These are phyloP conservation scores for Cladosporium sp. DNA, from an alignment of 2,329 filamentous ascomycete species.

Conservation along the genomic window DNA sequence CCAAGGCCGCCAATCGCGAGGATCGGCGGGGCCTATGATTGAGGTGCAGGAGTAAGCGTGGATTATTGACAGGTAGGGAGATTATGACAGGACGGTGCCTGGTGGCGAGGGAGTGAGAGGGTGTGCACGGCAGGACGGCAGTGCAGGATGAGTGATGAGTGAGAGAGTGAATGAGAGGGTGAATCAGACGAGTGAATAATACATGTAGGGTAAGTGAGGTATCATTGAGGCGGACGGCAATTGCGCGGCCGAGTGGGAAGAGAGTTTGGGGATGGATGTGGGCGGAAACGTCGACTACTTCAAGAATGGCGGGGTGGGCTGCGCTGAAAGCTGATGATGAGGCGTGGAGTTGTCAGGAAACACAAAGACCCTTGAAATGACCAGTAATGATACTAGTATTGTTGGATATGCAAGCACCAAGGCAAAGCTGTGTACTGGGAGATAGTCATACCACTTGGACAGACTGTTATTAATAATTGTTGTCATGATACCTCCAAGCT, in stretches of 20 bases:
- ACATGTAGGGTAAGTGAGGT: neutral
- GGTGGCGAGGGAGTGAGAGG: neutral
- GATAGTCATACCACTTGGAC: too few relatives aligned
- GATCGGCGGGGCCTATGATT: slow-evolving; percentile 2
- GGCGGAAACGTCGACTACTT: neutral
- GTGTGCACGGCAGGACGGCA: neutral
- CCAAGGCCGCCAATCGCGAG: slow-evolving; percentile 4
- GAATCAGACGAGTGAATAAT: too few relatives aligned
- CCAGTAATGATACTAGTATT: too few relatives aligned
- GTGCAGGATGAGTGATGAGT: neutral
- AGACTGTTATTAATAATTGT: too few relatives aligned
- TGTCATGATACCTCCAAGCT: too few relatives aligned
- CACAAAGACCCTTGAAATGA: too few relatives aligned
- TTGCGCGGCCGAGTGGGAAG: neutral
- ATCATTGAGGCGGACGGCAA: neutral
- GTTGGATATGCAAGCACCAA: too few relatives aligned
- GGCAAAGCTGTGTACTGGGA: too few relatives aligned
- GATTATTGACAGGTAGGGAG: neutral
- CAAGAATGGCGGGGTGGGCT: too few relatives aligned
- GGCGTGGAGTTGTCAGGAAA: too few relatives aligned
- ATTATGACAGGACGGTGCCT: neutral
- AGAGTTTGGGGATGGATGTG: neutral
- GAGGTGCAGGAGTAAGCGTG: neutral
- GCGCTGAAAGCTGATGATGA: too few relatives aligned
- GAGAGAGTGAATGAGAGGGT: too few relatives aligned